Evolutionary conservation across 2,329 filamentous ascomycete genomes (phyloP).

Genomic region (Colletotrichum sp.): DNA sequence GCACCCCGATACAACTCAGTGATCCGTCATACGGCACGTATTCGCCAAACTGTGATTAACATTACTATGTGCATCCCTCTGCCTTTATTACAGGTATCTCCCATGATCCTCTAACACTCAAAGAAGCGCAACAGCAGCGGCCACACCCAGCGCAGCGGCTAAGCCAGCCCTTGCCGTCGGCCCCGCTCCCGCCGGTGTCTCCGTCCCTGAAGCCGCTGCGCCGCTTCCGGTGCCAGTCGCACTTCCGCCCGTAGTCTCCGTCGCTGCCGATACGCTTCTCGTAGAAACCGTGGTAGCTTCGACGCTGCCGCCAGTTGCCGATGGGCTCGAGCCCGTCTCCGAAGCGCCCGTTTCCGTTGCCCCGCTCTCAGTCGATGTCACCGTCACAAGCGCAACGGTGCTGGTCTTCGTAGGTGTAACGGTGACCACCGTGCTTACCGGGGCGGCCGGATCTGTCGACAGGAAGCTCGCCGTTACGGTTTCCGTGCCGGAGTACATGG

Average conservation of each 20-base stretch:
- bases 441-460: background rate
- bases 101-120: background rate
- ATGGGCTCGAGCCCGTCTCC: background rate
- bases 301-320: background rate
- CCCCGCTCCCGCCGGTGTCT: background rate
- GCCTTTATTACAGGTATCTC: no score
- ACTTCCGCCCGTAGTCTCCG: background rate
- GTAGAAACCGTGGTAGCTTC: background rate
- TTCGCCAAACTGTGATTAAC: background rate
- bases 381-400: background rate
- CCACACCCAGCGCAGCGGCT: background rate
- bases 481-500: conserved; percentile 57
- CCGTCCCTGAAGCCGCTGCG: background rate
- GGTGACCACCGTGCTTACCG: background rate
- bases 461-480: background rate
- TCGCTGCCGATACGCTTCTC: background rate
- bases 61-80: background rate
- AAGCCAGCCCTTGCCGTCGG: conserved; percentile 4
- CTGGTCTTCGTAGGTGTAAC: background rate
- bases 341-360: background rate
- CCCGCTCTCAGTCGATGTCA: background rate
- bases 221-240: background rate
- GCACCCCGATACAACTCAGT: background rate
- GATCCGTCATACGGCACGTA: background rate
- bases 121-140: background rate